phyloP scores from a whole-genome alignment of 805 yeast genomes.

The Clavispora asparagi region DNA sequence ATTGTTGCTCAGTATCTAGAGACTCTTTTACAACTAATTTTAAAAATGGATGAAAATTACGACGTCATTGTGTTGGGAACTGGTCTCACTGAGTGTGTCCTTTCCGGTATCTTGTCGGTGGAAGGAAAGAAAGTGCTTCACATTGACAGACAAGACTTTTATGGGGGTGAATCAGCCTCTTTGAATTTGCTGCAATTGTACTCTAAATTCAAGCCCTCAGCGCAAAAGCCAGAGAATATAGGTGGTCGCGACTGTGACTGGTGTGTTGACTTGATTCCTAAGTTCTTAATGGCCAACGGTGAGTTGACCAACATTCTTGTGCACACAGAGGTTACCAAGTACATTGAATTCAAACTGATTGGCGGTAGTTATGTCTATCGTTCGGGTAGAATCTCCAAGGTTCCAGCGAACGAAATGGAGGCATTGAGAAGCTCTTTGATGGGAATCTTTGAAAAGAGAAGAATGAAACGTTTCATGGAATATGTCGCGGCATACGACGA shows the following conservation, averaged over 20 bases:
- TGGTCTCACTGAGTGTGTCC: slow-evolving; percentile 95
- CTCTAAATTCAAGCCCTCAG: slow-evolving; percentile 76
- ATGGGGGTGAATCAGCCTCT: slow-evolving; percentile 91
- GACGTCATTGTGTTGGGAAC: slow-evolving; percentile 94
- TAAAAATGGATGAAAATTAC: slow-evolving; percentile 84
- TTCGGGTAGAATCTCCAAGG: slow-evolving; percentile 87
- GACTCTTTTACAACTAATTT: neutral
- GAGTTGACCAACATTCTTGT: slow-evolving; percentile 92
- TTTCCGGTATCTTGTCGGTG: slow-evolving; percentile 91
- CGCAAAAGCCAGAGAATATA: slow-evolving; percentile 60
- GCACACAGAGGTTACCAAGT: slow-evolving; percentile 93
- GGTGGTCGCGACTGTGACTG: slow-evolving; percentile 94
- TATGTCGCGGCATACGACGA: slow-evolving; percentile 80
- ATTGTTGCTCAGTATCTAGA: neutral
- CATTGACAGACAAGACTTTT: slow-evolving; percentile 93
- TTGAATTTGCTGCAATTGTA: slow-evolving; percentile 66
- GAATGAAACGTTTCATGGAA: slow-evolving; percentile 89
- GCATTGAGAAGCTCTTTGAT: slow-evolving; percentile 87
- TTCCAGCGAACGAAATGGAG: slow-evolving; percentile 87
- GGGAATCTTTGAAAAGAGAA: slow-evolving; percentile 94
- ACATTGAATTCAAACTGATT: slow-evolving; percentile 93
- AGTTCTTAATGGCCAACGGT: slow-evolving; percentile 95
- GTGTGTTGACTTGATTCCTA: slow-evolving; percentile 96
- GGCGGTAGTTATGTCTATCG: slow-evolving; percentile 94
- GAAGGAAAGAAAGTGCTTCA: slow-evolving; percentile 97